Evolutionary conservation across 768 basidiomycete species (phyloP), one percentile per base, ranked within the genome.

Genomic region (Collybiopsis confluens): DNA sequence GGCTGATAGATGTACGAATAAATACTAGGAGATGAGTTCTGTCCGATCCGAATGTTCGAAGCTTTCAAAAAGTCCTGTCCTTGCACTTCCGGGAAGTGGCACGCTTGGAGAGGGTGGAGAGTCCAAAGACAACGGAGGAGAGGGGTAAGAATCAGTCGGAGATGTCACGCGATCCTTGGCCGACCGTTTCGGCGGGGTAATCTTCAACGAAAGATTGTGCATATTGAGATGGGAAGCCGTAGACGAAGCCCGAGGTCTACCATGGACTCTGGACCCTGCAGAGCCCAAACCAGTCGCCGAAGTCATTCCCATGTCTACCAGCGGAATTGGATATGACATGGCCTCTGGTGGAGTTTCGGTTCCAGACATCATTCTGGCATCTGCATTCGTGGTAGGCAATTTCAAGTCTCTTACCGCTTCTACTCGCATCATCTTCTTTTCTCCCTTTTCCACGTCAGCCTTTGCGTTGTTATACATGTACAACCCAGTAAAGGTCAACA

Each of bases 391-490:
- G 21, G 73, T 80, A 0, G 91, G 91, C 23, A 93, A 72, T 67
- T 81, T 74, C 63, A 89, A 65, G 30, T 86, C 83, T 50, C 82
- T 75, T 33, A 80, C 78, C 2, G 86, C 88, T 61, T 90, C 88
- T 16, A 91, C 81, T 52, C 88, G 73, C 54, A 88, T 75, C 74
- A 92, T 79, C 71, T 86, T 88, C 67, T 87, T 88, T 76, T 99
- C 97, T 28, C 96, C 96, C 62, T 81, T 83, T 64, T 92, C 94
- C 10, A 98, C 92, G 60, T 97, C 94, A 21, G 80, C 73, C 70
- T 97, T 99, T 35, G 96, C 90, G 44, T 81, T 82, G 73, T 99
- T 97, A 73, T 99, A 99, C 86, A 98, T 85, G 73, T 87, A 98
- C 40, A 99, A 73, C 0, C 97, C 97, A 15, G 80, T 70, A 60